Evolutionary conservation across 495 filamentous ascomycete species (phyloP).

Genomic region (Lophiotrema nucula): DNA sequence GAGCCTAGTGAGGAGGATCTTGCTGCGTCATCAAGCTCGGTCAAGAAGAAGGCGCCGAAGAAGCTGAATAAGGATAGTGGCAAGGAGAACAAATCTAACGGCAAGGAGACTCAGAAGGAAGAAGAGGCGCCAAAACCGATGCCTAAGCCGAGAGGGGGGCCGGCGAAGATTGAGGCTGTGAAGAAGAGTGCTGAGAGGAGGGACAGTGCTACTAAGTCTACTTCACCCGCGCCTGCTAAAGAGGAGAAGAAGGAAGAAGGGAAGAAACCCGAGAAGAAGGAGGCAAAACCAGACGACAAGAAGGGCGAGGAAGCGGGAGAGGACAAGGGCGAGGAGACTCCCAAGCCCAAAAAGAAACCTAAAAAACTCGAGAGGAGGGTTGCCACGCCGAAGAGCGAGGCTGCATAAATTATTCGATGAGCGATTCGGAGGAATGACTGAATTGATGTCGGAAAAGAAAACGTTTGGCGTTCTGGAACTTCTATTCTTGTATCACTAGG

Average conservation of each 20-base stretch:
- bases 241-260: constrained; percentile 1
- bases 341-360: constrained; percentile 25
- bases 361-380: constrained; percentile 26
- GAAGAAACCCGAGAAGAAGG: constrained; percentile 9
- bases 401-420: no score
- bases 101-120: background rate
- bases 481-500: no score
- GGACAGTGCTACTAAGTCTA: background rate
- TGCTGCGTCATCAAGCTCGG: background rate
- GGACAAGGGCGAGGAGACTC: constrained; percentile 1
- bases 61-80: background rate
- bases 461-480: no score
- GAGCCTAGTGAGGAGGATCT: constrained; percentile 22
- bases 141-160: background rate
- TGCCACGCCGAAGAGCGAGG: background rate
- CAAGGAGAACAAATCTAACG: background rate
- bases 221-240: background rate
- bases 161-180: background rate
- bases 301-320: no score
- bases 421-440: no score
- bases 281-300: background rate
- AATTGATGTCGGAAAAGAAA: no score
- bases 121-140: constrained; percentile 1
- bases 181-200: background rate
- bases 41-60: constrained; percentile 11